Conservation (phyloP, 2,329 filamentous ascomycete species). For the Penicillium sp. region DNA sequence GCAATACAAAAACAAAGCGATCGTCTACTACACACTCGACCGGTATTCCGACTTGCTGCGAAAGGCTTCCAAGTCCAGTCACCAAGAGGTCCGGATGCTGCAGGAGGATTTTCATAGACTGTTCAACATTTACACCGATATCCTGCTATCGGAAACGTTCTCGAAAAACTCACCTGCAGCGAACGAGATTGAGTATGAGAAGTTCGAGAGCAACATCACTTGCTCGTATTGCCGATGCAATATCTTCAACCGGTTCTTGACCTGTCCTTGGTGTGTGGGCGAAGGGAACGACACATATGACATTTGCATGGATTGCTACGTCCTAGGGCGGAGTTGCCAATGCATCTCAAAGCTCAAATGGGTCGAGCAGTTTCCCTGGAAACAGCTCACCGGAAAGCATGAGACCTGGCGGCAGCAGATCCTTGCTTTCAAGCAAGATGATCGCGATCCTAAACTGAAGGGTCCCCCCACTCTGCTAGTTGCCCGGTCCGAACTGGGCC, state of each 20-base stretch:
- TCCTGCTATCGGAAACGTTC: conserved; percentile 88
- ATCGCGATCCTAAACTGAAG: conserved; percentile 59
- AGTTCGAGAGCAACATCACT: conserved; percentile 88
- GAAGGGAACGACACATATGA: conserved; percentile 86
- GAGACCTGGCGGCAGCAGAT: conserved; percentile 83
- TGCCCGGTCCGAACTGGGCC: conserved; percentile 69
- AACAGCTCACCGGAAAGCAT: conserved; percentile 75
- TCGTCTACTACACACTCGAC: conserved; percentile 83
- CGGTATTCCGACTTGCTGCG: conserved; percentile 72
- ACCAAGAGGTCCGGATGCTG: conserved; percentile 70
- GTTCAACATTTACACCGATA: conserved; percentile 76
- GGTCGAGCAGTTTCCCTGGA: conserved; percentile 93
- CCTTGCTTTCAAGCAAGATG: conserved; percentile 71
- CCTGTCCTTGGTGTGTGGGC: conserved; percentile 81
- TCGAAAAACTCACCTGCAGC: conserved; percentile 64
- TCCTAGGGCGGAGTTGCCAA: conserved; percentile 91
- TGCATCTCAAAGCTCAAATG: conserved; percentile 86
- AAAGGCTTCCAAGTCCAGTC: conserved; percentile 57
- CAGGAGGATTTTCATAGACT: conserved; percentile 81
- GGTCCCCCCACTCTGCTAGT: conserved; percentile 66
- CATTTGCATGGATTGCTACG: conserved; percentile 97
- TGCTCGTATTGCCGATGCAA: conserved; percentile 96
- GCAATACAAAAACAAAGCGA: conserved; percentile 98
- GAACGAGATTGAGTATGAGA: conserved; percentile 73
- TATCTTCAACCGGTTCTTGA: conserved; percentile 96